A percentile compares a stretch with the other conserved stretches of the same genome.
These are phyloP conservation scores for Trichomonascus vanleenenianus DNA, from an alignment of 805 yeast species.

Conservation along the genomic window DNA sequence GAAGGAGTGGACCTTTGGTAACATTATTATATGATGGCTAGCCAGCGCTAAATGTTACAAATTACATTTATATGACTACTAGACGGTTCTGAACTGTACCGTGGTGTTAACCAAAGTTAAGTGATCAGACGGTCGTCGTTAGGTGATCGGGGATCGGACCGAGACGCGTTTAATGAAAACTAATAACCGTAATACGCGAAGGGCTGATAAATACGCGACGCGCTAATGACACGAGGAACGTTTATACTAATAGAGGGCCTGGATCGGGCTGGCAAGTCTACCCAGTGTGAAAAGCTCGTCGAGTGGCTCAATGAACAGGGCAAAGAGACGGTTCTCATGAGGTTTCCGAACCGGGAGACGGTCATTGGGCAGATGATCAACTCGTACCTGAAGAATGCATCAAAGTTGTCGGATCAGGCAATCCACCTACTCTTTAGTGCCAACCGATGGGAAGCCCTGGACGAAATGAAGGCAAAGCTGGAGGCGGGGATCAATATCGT, in stretches of 20 bases:
- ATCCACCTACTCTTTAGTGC: slow-evolving; percentile 87
- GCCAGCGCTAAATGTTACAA: no score
- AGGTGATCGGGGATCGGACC: no score
- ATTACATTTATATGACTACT: no score
- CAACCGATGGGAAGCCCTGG: slow-evolving; percentile 82
- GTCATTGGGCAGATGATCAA: slow-evolving; percentile 74
- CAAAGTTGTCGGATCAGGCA: slow-evolving; percentile 59
- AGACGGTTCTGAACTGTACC: no score
- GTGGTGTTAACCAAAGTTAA: no score
- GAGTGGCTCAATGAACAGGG: slow-evolving; percentile 23
- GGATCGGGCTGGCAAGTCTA: slow-evolving; percentile 91
- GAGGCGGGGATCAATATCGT: slow-evolving; percentile 52
- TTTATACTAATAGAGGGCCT: slow-evolving; percentile 85
- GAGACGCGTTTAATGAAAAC: no score
- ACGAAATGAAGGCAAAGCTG: slow-evolving; percentile 39
- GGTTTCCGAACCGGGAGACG: slow-evolving; percentile 86
- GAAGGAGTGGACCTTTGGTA: no score
- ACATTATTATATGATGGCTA: no score
- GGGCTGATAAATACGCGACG: background rate
- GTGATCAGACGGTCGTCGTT: no score
- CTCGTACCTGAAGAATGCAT: slow-evolving; percentile 44
- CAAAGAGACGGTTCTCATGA: slow-evolving; percentile 43
- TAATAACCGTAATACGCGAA: no score
- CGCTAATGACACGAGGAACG: slow-evolving; percentile 45
- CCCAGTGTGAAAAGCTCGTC: slow-evolving; percentile 47